Base-by-base conservation (phyloP, 495 filamentous ascomycete species). In the Aspergillus funiculosus region DNA sequence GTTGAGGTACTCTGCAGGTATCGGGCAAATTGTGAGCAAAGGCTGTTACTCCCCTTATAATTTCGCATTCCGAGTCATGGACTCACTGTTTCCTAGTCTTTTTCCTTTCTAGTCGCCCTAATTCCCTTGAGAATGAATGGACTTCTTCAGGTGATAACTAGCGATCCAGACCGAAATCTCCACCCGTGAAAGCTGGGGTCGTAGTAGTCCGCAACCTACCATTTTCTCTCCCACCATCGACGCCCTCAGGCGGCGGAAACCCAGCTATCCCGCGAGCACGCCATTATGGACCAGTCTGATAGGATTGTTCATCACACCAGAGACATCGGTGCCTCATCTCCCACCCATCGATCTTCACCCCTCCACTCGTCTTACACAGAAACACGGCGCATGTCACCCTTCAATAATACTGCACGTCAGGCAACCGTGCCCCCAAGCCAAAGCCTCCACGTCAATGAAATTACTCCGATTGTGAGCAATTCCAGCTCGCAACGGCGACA, bases 211-310 rank as follows among this genome's bases (percentile, higher is more conserved):
- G 27, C 28, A 26, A 39, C 35, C 43, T 25, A 46, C 36, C 34
- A 14, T 21, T 26, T 19, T 19, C 30, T 17, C 36, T 27, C 20
- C 4, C 13, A 39, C 21, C 25, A 44, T 25, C 18, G 39, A 28
- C 30, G 37, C 37, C 37, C 27, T 30, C 29, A 29, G 14, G 39
- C 18, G 39, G 39, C 24, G 28, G 28, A 32, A 44, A n/a, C 50
- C 48, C 34, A 46, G 43, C 37, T 18, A 58, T 51, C 48, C 38
- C 25, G 53, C 46, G 52, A 66, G 54, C 62, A 64, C 65, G 63
- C 57, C 64, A 68, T 67, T 53, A 69, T 69, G 68, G 58, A 63
- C 35, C 56, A 57, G 21, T 53, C 52, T 52, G 61, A 64, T 52
- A 56, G 58, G 61, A 57, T 52, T 54, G 51, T 46, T 36, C 47